A percentile compares a stretch with the other conserved stretches of the same genome.
These are phyloP conservation scores for Tolypocladium tropicale DNA, from an alignment of 2,329 filamentous ascomycete genomes.

Conservation along the genomic window DNA sequence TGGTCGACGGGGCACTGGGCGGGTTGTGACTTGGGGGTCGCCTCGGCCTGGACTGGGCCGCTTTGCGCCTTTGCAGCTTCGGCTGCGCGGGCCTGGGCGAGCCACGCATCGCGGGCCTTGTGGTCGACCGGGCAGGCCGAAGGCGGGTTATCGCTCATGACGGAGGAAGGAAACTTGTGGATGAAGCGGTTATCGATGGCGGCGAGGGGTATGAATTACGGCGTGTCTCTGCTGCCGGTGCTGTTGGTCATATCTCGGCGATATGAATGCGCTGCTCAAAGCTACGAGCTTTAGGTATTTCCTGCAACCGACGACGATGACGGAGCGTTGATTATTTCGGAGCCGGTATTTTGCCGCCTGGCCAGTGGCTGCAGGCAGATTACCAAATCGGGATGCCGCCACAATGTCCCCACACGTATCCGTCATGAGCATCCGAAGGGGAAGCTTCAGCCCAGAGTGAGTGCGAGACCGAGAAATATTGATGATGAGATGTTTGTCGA, in stretches of 20 bases:
- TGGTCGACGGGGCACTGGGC: conserved; percentile 24
- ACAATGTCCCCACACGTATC: not conserved
- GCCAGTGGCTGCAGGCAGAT: not conserved
- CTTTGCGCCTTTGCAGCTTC: conserved; percentile 23
- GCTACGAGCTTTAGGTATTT: not conserved
- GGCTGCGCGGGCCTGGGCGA: conserved; percentile 54
- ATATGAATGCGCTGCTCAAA: not conserved
- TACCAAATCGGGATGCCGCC: not conserved
- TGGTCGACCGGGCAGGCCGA: conserved; percentile 77
- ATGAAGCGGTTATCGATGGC: no score
- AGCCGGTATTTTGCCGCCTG: conserved; percentile 6
- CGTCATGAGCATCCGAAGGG: not conserved
- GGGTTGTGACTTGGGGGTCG: conserved; percentile 1
- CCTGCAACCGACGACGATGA: not conserved
- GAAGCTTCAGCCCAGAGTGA: no score
- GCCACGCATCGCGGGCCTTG: conserved; percentile 79
- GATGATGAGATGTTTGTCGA: not conserved
- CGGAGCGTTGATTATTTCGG: conserved; percentile 1
- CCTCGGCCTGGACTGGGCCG: not conserved
- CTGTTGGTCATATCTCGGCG: not conserved
- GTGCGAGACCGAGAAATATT: not conserved
- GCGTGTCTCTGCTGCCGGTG: not conserved
- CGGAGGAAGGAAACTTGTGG: not conserved
- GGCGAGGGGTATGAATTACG: not conserved
- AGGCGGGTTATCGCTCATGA: conserved; percentile 16